These are phyloP conservation scores for Penicillium sp. DNA, from an alignment of 2,329 filamentous ascomycete species.

Conservation along the genomic window DNA sequence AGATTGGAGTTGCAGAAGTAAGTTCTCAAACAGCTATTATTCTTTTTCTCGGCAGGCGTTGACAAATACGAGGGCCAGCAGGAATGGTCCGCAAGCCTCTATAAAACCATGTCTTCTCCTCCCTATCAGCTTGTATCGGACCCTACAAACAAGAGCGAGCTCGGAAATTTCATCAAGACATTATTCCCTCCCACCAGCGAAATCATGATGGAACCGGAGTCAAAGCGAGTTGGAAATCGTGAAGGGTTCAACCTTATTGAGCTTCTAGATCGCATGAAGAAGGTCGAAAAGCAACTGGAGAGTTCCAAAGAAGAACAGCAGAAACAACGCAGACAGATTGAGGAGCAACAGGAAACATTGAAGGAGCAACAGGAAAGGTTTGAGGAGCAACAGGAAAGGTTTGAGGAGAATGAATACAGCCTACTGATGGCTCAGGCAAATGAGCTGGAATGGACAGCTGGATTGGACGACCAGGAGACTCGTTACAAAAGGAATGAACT, in stretches of 20 bases:
- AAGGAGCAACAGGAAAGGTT: not conserved
- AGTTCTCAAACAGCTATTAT: not conserved
- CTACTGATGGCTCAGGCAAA: constrained; percentile 28
- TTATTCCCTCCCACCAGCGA: constrained; percentile 5
- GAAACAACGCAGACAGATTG: too few species aligned
- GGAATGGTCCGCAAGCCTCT: constrained; percentile 3
- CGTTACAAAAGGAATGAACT: not conserved
- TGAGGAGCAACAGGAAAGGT: not conserved
- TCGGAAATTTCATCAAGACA: not conserved
- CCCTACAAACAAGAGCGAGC: constrained; percentile 3
- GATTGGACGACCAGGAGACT: not conserved
- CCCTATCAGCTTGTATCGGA: not conserved
- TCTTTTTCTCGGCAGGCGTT: not conserved
- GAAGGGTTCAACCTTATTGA: not conserved
- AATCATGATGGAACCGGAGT: not conserved
- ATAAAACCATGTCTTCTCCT: not conserved
- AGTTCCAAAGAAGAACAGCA: not conserved
- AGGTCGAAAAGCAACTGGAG: not conserved
- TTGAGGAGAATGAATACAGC: constrained; percentile 45
- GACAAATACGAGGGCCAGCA: not conserved
- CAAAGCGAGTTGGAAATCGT: not conserved
- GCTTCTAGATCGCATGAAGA: too few species aligned
- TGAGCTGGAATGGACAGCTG: not conserved
- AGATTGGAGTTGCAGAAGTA: not conserved
- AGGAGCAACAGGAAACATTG: too few species aligned